These are phyloP conservation scores for Fraxinus xanthoxyloides DNA, from an alignment of 305 asterid genomes.

Conservation along the genomic window DNA sequence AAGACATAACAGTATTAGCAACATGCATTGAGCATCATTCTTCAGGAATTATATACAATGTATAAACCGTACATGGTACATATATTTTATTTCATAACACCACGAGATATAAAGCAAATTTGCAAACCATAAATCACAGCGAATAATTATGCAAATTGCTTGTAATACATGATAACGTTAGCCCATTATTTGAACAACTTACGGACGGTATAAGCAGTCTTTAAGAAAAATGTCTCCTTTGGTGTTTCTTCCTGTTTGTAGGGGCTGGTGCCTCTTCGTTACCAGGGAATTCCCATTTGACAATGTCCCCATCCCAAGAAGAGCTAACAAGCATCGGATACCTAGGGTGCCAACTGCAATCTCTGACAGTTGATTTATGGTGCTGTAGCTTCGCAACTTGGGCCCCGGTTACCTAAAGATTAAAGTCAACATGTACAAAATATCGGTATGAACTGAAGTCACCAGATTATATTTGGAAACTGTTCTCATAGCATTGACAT, in stretches of 20 bases:
- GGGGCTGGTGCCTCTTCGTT: slow-evolving; percentile 36
- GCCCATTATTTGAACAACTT: background rate
- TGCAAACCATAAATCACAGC: background rate
- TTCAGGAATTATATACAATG: background rate
- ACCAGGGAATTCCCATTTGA: slow-evolving; percentile 75
- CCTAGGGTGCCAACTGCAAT: slow-evolving; percentile 85
- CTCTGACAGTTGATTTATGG: slow-evolving; percentile 72
- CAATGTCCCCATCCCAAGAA: slow-evolving; percentile 82
- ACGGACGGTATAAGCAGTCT: background rate
- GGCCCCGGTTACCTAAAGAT: slow-evolving; percentile 60
- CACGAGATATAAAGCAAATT: background rate
- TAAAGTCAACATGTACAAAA: background rate
- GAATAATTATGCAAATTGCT: background rate
- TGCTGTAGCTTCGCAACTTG: slow-evolving; percentile 64
- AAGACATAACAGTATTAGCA: background rate
- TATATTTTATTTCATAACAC: background rate
- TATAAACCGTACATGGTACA: background rate
- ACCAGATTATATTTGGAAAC: background rate
- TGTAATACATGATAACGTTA: background rate
- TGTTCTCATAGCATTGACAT: background rate
- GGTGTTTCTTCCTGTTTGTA: slow-evolving; percentile 30
- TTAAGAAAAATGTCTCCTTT: slow-evolving; percentile 36
- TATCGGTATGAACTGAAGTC: background rate
- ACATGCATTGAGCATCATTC: background rate
- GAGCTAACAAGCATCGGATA: slow-evolving; percentile 87